These are phyloP conservation scores for Oldenlandia corymbosa DNA, from an alignment of 257 asterid species.

Conservation along the genomic window DNA sequence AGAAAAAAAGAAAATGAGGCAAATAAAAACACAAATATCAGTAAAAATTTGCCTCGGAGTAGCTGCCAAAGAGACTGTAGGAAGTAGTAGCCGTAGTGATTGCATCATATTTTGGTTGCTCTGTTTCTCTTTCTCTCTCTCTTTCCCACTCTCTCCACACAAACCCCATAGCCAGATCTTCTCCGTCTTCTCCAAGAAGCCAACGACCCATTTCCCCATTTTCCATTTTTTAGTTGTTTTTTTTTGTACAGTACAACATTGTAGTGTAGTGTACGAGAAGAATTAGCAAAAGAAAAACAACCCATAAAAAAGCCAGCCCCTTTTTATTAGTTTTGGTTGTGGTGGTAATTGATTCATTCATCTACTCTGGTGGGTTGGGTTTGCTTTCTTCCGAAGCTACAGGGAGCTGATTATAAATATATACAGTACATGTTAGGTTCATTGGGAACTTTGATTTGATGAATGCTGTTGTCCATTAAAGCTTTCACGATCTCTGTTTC, in stretches of 20 bases:
- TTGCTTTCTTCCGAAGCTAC: conserved; percentile 68
- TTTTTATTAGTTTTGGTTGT: background rate
- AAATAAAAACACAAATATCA: background rate
- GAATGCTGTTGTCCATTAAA: conserved; percentile 51
- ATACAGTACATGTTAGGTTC: background rate
- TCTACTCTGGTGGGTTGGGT: too few species aligned
- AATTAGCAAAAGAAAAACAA: conserved; percentile 6
- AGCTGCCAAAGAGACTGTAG: conserved; percentile 16
- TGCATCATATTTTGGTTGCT: conserved; percentile 3
- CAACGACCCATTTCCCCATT: background rate
- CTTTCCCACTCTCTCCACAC: background rate
- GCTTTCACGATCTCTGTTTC: conserved; percentile 38
- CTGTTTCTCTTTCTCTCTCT: background rate
- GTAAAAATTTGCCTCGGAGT: conserved; percentile 10
- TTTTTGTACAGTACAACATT: conserved; percentile 3
- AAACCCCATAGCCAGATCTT: background rate
- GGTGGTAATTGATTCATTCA: conserved; percentile 1
- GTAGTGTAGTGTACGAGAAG: conserved; percentile 15
- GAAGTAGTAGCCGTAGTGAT: conserved; percentile 26
- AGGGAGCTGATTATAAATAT: conserved; percentile 5
- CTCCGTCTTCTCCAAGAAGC: conserved; percentile 44
- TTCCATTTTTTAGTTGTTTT: background rate
- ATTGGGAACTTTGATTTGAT: background rate
- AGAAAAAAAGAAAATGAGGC: background rate
- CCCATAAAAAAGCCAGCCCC: background rate